Percentiles rank a stretch among this genome's conserved stretches.
These are phyloP conservation scores for Hanseniaspora uvarum DNA, from an alignment of 1,139 yeast species.

Conservation along the genomic window DNA sequence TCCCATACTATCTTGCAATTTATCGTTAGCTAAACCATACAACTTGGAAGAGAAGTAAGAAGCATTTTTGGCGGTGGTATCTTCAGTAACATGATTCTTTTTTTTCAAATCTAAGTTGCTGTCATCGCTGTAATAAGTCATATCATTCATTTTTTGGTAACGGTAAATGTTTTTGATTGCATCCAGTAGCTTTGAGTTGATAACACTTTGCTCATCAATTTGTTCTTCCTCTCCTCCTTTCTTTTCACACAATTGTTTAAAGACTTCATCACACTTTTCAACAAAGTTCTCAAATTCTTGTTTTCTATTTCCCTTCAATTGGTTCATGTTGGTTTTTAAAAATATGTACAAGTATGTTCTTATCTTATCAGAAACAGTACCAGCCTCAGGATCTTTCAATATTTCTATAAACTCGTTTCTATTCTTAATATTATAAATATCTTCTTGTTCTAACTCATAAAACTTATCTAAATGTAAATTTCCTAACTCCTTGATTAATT, in stretches of 20 bases:
- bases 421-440: constrained; percentile 49
- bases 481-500: constrained; percentile 71
- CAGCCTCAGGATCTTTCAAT: constrained; percentile 36
- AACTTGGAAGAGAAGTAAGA: constrained; percentile 68
- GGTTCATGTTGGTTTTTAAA: constrained; percentile 39
- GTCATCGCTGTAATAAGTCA: constrained; percentile 28
- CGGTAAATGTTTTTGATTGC: constrained; percentile 19
- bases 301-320: constrained; percentile 34
- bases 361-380: constrained; percentile 63
- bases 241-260: constrained; percentile 51
- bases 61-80: constrained; percentile 41
- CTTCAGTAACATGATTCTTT: constrained; percentile 21
- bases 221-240: constrained; percentile 64
- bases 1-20: constrained; percentile 66
- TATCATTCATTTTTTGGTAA: constrained; percentile 28
- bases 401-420: constrained; percentile 52
- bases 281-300: constrained; percentile 53
- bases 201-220: constrained; percentile 36
- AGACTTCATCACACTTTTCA: constrained; percentile 50
- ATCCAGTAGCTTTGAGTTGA: constrained; percentile 12
- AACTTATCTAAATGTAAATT: constrained; percentile 77
- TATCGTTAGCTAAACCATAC: constrained; percentile 75
- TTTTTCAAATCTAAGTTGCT: constrained; percentile 20
- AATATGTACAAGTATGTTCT: constrained; percentile 76
- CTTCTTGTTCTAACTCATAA: constrained; percentile 79